Evolutionary conservation across 2,329 filamentous ascomycete genomes (phyloP), one percentile per base, ranked within the genome.

Genomic region (Sporothrix humicola): DNA sequence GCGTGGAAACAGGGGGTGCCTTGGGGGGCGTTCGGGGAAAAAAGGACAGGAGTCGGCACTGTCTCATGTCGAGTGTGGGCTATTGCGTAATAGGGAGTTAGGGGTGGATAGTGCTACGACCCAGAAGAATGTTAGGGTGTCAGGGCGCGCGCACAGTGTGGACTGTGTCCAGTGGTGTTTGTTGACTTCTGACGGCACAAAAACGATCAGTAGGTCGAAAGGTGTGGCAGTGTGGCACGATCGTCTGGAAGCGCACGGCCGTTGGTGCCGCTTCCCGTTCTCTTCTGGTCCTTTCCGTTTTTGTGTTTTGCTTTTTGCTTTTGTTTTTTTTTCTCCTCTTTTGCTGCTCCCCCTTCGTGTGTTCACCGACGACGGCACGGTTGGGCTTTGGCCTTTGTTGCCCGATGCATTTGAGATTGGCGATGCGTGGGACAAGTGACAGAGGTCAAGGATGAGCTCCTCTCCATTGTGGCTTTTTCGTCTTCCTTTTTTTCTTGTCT

Each of bases 1-100:
- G 68, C 17, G 66, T 42, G n/a, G 12, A 20, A 12, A 56, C 52
- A 66, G 20, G n/a, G 59, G 12, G 20, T 23, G 20, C 42, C 37
- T 46, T 48, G 9, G 61, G 61, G 61, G 61, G n/a, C n/a, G 61
- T 3, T 26, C 10, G 61, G 37, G 61, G 20, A 1, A 8, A 44
- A 44, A 23, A 23, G 42, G 61, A 65, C 61, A 48, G 61, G 61
- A 66, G 61, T 26, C 61, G 61, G 61, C 61, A 65, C 59, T 65
- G 61, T 66, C 61, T 66, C 61, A 66, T 48, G 42, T 66, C 31
- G n/a, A 26, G 48, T 23, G 26, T 54, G 66, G 23, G 31, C 48
- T 42, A 42, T 54, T 48, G 26, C 31, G 48, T 42, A 23, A 26
- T 54, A 31, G n/a, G 50, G 15, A 37, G 31, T 37, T 7, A 7